These are phyloP conservation scores for Corylus avellana DNA, from an alignment of 306 rosid genomes.

Conservation along the genomic window DNA sequence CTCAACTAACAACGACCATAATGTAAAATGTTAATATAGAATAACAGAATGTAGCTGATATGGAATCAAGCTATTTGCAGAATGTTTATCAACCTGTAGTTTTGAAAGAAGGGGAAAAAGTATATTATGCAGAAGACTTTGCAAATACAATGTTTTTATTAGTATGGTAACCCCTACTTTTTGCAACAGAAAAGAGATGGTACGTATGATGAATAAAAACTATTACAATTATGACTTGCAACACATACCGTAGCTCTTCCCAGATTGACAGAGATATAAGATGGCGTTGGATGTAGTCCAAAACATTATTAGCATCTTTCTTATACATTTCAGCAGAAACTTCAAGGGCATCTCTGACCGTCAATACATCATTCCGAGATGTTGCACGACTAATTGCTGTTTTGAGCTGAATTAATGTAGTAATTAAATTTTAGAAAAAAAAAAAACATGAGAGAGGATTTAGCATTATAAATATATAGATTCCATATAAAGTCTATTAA, in stretches of 20 bases:
- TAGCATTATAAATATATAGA: not conserved
- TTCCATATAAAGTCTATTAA: not conserved
- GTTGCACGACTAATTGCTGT: constrained; percentile 94
- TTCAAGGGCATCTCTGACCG: constrained; percentile 96
- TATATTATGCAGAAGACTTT: not conserved
- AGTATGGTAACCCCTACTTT: not conserved
- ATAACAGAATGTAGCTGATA: not conserved
- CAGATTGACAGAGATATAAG: constrained; percentile 91
- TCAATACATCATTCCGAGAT: constrained; percentile 73
- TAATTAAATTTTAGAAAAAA: constrained; percentile 6
- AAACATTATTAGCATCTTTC: constrained; percentile 83
- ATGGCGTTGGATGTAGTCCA: constrained; percentile 89
- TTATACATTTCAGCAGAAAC: constrained; percentile 94
- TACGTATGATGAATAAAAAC: constrained; percentile 12
- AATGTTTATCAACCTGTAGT: not conserved
- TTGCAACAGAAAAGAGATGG: not conserved
- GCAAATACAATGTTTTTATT: not conserved
- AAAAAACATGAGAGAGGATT: not conserved
- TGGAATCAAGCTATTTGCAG: not conserved
- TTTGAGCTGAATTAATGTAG: constrained; percentile 69
- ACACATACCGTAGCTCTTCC: constrained; percentile 89
- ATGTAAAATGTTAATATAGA: not conserved
- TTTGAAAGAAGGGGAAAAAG: not conserved
- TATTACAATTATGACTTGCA: constrained; percentile 21
- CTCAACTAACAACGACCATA: not conserved